Evolutionary conservation across 2,329 filamentous ascomycete genomes (phyloP).

Genomic region (Tolypocladium tropicale): DNA sequence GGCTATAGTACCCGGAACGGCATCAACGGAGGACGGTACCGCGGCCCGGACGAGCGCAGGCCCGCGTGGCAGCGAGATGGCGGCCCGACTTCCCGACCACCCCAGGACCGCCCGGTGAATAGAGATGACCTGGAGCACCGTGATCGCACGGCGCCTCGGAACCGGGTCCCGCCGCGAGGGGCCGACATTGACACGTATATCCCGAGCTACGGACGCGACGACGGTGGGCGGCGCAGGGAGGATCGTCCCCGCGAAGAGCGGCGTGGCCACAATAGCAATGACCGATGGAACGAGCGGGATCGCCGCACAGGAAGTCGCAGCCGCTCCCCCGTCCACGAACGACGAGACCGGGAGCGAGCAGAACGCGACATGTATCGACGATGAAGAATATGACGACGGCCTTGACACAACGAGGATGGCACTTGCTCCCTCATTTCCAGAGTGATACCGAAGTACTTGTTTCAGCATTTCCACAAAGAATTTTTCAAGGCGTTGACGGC

Average conservation of each 20-base stretch:
- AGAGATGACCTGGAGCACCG: constrained; percentile 27
- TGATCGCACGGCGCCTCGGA: constrained; percentile 27
- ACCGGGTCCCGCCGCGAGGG: constrained; percentile 17
- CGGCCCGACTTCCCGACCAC: constrained; percentile 38
- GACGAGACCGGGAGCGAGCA: constrained; percentile 29
- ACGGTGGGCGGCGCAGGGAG: constrained; percentile 22
- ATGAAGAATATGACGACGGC: constrained; percentile 18
- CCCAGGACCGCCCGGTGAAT: constrained; percentile 21
- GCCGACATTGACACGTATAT: constrained; percentile 40
- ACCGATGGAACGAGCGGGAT: constrained; percentile 30
- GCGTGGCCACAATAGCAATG: constrained; percentile 20
- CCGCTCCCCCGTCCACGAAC: constrained; percentile 25
- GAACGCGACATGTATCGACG: constrained; percentile 41
- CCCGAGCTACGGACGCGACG: constrained; percentile 31
- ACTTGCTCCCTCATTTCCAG: not conserved
- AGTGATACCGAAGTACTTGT: not conserved
- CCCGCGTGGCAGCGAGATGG: constrained; percentile 47
- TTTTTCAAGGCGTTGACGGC: not conserved
- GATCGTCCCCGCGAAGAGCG: constrained; percentile 15
- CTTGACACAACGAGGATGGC: not conserved
- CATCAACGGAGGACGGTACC: constrained; percentile 34
- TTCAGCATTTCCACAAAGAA: not conserved
- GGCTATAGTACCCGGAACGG: constrained; percentile 39
- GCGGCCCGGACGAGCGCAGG: constrained; percentile 32
- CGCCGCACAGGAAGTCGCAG: constrained; percentile 29